phyloP scores from a whole-genome alignment of 352 stramenopile genomes.

The Albugo candida region DNA sequence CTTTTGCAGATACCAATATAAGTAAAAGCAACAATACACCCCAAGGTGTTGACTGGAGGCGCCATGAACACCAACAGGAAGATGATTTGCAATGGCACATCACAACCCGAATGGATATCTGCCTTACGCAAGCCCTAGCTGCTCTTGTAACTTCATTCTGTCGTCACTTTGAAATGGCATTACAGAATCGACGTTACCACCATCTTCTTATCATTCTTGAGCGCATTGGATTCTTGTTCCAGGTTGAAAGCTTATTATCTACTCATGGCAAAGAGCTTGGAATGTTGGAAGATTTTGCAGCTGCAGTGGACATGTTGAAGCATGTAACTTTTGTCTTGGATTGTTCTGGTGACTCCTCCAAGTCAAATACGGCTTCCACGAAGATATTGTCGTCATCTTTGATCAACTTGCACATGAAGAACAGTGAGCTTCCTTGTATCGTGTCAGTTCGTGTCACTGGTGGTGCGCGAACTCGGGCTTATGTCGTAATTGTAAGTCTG shows the following conservation, averaged over 20 bases:
- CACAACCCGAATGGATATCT: conserved; percentile 54
- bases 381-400: not conserved
- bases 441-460: conserved; percentile 39
- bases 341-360: conserved; percentile 20
- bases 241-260: conserved; percentile 45
- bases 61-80: conserved; percentile 18
- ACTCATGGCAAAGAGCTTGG: conserved; percentile 55
- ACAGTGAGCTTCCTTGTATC: conserved; percentile 41
- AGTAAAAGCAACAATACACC: conserved; percentile 9
- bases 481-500: conserved; percentile 30
- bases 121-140: conserved; percentile 52
- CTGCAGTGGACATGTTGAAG: not conserved
- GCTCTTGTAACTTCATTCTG: conserved; percentile 53
- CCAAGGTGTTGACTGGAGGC: conserved; percentile 28
- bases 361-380: conserved; percentile 18
- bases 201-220: conserved; percentile 44
- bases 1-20: conserved; percentile 45
- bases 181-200: conserved; percentile 23
- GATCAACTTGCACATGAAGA: not conserved
- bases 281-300: conserved; percentile 36
- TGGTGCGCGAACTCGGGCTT: conserved; percentile 1
- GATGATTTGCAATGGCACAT: conserved; percentile 66
- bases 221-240: conserved; percentile 21
- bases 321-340: not conserved
- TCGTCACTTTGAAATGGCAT: conserved; percentile 40